Evolutionary conservation across 306 rosid species (phyloP).

Genomic region (Prinsepia uniflora): DNA sequence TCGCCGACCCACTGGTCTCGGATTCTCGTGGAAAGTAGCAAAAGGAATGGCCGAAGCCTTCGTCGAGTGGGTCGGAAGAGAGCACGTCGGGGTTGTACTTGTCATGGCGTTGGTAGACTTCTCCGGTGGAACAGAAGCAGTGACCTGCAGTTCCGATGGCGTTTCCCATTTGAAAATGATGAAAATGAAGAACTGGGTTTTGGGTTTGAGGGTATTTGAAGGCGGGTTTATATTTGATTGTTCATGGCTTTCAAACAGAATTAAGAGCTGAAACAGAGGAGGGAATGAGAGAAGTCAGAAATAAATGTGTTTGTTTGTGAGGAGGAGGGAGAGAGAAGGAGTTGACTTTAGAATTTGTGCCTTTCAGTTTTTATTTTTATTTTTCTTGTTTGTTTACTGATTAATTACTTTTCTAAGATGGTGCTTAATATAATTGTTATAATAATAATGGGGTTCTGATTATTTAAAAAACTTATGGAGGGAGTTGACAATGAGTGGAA

Average conservation of each 20-base stretch:
- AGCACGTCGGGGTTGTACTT: constrained; percentile 8
- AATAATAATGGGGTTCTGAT: not conserved
- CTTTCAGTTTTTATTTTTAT: constrained; percentile 13
- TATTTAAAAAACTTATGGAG: not conserved
- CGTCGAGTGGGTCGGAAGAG: constrained; percentile 26
- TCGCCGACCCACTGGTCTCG: constrained; percentile 17
- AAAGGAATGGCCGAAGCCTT: constrained; percentile 52
- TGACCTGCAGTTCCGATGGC: constrained; percentile 34
- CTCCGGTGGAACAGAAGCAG: constrained; percentile 54
- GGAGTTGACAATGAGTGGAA: constrained; percentile 21
- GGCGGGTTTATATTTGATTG: constrained; percentile 14
- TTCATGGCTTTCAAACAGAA: constrained; percentile 10
- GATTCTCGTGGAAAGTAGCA: constrained; percentile 53
- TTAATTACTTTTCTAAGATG: not conserved
- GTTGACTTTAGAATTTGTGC: constrained; percentile 38
- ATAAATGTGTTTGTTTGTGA: not conserved
- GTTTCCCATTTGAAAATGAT: constrained; percentile 58
- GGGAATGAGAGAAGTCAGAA: constrained; percentile 9
- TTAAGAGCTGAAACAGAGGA: constrained; percentile 11
- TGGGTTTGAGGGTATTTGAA: not conserved
- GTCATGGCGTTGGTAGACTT: constrained; percentile 39
- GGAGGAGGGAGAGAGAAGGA: constrained; percentile 16
- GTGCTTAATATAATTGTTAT: not conserved
- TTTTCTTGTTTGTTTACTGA: not conserved
- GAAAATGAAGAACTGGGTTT: not conserved